Evolutionary conservation across 352 stramenopile species (phyloP).

Genomic region (Phytophthora sansomeana): DNA sequence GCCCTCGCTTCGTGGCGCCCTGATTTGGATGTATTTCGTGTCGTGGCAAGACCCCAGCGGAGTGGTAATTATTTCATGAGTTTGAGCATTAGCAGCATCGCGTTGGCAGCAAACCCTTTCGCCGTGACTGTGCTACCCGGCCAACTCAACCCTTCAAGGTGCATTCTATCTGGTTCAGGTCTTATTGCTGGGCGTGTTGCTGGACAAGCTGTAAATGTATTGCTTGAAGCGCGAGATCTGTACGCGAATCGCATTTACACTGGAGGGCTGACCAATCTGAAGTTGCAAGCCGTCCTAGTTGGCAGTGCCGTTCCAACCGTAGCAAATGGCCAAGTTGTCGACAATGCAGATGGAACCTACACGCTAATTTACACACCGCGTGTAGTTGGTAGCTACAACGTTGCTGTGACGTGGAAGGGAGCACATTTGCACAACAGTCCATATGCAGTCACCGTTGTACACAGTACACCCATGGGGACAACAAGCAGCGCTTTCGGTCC

Average conservation of each 20-base stretch:
- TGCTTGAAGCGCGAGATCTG: slow-evolving; percentile 58
- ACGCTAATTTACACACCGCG: slow-evolving; percentile 54
- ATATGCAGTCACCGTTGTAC: slow-evolving; percentile 61
- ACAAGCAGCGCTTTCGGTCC: slow-evolving; percentile 53
- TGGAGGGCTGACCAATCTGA: slow-evolving; percentile 34
- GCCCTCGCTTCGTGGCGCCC: slow-evolving; percentile 39
- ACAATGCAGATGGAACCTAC: slow-evolving; percentile 66
- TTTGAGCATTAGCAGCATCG: slow-evolving; percentile 49
- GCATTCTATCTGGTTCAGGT: slow-evolving; percentile 56
- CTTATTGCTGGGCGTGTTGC: slow-evolving; percentile 55
- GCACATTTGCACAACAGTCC: slow-evolving; percentile 67
- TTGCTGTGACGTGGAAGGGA: slow-evolving; percentile 54
- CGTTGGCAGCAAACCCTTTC: slow-evolving; percentile 54
- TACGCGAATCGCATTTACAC: slow-evolving; percentile 66
- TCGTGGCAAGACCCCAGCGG: slow-evolving; percentile 42
- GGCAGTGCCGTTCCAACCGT: slow-evolving; percentile 29
- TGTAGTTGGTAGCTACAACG: slow-evolving; percentile 50
- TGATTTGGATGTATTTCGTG: slow-evolving; percentile 27
- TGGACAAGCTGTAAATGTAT: slow-evolving; percentile 47
- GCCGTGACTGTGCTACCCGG: slow-evolving; percentile 50
- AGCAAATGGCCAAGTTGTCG: slow-evolving; percentile 39
- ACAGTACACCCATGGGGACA: slow-evolving; percentile 46
- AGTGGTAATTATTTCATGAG: slow-evolving; percentile 67
- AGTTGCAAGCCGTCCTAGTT: slow-evolving; percentile 52
- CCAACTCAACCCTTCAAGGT: slow-evolving; percentile 47